These are phyloP conservation scores for Didymella sp. DNA, from an alignment of 2,329 filamentous ascomycete species.

Conservation along the genomic window DNA sequence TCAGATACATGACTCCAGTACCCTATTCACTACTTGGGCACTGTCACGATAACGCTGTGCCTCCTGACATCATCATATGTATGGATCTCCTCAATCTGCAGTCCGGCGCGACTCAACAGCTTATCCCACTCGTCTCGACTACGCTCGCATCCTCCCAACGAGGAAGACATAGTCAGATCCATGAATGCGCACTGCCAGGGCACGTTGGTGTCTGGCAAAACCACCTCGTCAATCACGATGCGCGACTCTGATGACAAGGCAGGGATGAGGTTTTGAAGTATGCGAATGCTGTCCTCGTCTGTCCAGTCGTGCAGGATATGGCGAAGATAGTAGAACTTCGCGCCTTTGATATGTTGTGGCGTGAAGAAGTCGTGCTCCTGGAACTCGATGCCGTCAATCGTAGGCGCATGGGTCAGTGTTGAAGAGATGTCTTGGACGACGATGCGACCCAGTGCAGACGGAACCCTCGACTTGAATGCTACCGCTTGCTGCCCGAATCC, in stretches of 20 bases:
- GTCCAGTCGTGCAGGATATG: conserved; percentile 47
- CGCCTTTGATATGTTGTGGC: conserved; percentile 36
- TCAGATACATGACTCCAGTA: not conserved
- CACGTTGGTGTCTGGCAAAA: conserved; percentile 38
- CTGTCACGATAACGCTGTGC: conserved; percentile 33
- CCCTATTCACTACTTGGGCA: conserved; percentile 10
- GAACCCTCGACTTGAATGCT: conserved; percentile 31
- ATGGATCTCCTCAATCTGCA: conserved; percentile 35
- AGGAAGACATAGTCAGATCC: conserved; percentile 38
- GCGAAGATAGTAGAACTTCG: conserved; percentile 45
- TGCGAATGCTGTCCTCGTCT: conserved; percentile 36
- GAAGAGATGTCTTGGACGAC: conserved; percentile 39
- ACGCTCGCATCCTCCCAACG: conserved; percentile 37
- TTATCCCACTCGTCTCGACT: conserved; percentile 28
- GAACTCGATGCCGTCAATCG: conserved; percentile 37
- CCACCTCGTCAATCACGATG: conserved; percentile 44
- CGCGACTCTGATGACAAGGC: conserved; percentile 39
- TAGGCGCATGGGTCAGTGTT: conserved; percentile 27
- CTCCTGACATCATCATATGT: conserved; percentile 36
- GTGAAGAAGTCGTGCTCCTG: conserved; percentile 45
- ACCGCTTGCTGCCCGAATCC: conserved; percentile 40
- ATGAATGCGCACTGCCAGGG: conserved; percentile 42
- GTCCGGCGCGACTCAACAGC: conserved; percentile 32
- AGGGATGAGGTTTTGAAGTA: conserved; percentile 34
- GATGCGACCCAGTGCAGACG: conserved; percentile 23